phyloP scores from a whole-genome alignment of 768 basidiomycete species.

The Tulasnella sp. region DNA sequence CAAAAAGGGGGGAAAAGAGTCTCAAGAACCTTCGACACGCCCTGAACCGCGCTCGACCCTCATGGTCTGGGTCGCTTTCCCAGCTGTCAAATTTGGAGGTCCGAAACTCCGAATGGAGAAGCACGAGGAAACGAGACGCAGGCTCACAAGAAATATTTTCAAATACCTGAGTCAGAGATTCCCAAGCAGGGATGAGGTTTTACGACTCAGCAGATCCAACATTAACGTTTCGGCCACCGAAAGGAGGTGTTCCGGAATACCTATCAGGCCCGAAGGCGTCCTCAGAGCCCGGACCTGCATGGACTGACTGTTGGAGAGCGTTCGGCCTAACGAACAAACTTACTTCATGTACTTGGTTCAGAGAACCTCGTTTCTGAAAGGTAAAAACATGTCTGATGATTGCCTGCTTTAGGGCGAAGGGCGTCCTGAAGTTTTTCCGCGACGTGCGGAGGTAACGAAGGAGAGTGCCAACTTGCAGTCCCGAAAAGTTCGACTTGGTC shows the following conservation, averaged over 20 bases:
- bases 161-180: not conserved
- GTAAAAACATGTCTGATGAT: not conserved
- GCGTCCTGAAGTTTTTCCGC: not conserved
- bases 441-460: not conserved
- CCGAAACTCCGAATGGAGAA: not conserved
- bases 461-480: not conserved
- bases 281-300: not conserved
- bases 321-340: not conserved
- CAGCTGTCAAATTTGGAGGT: not conserved
- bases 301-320: not conserved
- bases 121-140: not conserved
- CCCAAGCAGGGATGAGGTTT: not conserved
- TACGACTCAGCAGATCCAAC: not conserved
- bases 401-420: not conserved
- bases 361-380: not conserved
- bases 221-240: not conserved
- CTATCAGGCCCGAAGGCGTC: not conserved
- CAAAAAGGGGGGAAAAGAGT: not conserved
- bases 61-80: not conserved
- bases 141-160: not conserved
- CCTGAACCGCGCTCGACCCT: not conserved
- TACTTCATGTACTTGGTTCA: not conserved
- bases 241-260: not conserved
- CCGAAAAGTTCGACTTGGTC: not conserved
- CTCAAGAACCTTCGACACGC: not conserved